Evolutionary conservation across 805 yeast species (phyloP), one percentile per base, ranked within the genome.

Genomic region (Barnettozyma siamensis): DNA sequence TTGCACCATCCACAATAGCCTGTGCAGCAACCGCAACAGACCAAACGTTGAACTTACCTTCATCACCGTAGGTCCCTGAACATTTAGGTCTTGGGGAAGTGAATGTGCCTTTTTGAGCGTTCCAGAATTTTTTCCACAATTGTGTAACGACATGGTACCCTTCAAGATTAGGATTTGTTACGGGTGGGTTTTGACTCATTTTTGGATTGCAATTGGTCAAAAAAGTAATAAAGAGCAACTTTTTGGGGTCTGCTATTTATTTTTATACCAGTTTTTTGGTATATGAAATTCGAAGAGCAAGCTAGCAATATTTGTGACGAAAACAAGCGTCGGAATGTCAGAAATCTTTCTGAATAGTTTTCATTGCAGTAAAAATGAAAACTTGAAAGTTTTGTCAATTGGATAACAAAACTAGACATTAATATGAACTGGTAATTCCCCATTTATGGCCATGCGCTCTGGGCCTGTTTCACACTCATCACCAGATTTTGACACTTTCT

Each of bases 1-100:
- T 65, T 2, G 80, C 78, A 7, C 81, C 85, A 53, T 81, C 88
- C 1, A 78, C 78, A 38, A 80, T 66, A 0, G 87, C 80, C 55
- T 81, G 88, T 0, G 73, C 72, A 1, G 77, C 81, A 21, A 81
- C 80, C 0, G 84, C 69, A 7, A 78, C 75, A 0, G 84, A 77
- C 86, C 87, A 81, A n/a, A 80, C 73, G 27, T 76, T 77, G 55
- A 76, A 77, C 37, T 67, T 69, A 35, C 76, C 75, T 31, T 74
- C 70, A 39, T 72, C 69, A 13, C 79, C 78, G 38, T 60, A 66
- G 19, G 70, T 55, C n/a, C 75, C 76, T n/a, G 67, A 54, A 19
- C 58, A 53, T 29, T 46, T 50, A 18, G 60, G 59, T 9, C 37
- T 42, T 13, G 58, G 56, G 4, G 53, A 45, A 31, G 28, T 54